phyloP scores from a whole-genome alignment of 108 stramenopile species.

The Nitzschia sp. region DNA sequence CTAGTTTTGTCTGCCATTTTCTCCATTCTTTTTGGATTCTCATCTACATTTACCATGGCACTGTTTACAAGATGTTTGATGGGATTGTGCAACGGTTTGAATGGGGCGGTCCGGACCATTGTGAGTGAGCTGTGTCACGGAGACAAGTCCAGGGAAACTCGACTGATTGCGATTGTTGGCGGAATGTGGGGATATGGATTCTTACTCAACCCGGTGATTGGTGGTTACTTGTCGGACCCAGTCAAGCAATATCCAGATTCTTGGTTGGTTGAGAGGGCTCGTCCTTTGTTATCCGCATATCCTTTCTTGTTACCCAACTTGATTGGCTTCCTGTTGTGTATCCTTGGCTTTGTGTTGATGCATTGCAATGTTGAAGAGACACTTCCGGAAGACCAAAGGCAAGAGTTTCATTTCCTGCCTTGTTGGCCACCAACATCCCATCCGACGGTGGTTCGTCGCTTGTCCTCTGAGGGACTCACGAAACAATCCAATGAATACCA shows the following conservation, averaged over 20 bases:
- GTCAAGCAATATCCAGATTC: constrained; percentile 38
- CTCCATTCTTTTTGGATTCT: constrained; percentile 61
- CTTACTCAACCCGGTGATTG: constrained; percentile 55
- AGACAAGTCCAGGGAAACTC: constrained; percentile 46
- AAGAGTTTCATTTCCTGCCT: neutral
- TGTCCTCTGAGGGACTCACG: too few relatives aligned
- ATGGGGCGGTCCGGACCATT: constrained; percentile 50
- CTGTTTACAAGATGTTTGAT: constrained; percentile 42
- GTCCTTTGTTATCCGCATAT: constrained; percentile 27
- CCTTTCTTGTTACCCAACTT: constrained; percentile 70
- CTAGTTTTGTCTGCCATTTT: constrained; percentile 42
- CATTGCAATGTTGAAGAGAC: constrained; percentile 53
- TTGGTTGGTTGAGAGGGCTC: neutral
- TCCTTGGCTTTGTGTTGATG: constrained; percentile 31
- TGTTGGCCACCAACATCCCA: too few relatives aligned
- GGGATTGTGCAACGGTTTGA: constrained; percentile 48
- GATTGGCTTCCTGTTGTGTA: constrained; percentile 44
- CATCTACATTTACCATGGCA: constrained; percentile 45
- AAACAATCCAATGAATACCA: neutral
- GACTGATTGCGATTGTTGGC: constrained; percentile 21
- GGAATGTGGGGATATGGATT: constrained; percentile 38
- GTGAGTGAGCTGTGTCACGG: constrained; percentile 54
- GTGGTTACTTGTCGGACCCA: constrained; percentile 51
- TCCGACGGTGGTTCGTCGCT: neutral
- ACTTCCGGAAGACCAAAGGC: constrained; percentile 23